A percentile compares a stretch with the other conserved stretches of the same genome.
Conservation (phyloP, 2,329 filamentous ascomycete species). For the Botryotinia calthae region DNA sequence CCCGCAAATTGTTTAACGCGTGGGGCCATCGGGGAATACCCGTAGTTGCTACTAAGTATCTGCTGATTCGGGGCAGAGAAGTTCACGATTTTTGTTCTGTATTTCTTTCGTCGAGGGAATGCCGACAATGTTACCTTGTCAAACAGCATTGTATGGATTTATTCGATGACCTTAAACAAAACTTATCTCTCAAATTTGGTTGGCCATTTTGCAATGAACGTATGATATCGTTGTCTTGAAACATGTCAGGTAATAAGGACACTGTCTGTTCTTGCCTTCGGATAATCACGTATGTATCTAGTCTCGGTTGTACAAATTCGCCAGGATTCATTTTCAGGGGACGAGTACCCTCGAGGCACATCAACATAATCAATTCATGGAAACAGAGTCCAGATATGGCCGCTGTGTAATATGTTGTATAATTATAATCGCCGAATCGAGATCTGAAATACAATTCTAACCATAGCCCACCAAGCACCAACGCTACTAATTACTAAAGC, state of each 20-base stretch:
- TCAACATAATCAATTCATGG: background rate
- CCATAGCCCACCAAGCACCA: background rate
- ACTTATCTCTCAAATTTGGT: background rate
- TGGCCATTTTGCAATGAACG: background rate
- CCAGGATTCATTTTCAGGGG: background rate
- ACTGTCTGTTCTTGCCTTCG: background rate
- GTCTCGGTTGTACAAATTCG: background rate
- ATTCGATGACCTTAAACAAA: background rate
- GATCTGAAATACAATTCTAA: background rate
- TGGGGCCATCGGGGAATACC: background rate
- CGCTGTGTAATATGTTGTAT: background rate
- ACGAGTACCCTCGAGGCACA: background rate
- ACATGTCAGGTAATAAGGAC: background rate
- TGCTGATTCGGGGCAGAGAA: background rate
- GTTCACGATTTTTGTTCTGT: background rate
- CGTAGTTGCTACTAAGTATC: background rate
- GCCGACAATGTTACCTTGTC: background rate
- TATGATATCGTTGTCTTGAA: background rate
- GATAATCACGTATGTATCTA: background rate
- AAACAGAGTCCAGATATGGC: background rate
- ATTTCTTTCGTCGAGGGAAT: background rate
- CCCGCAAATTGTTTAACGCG: background rate
- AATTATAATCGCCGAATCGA: background rate
- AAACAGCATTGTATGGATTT: background rate
- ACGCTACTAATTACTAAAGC: background rate